Evolutionary conservation across 83 land plant genomes (phyloP).

Genomic region (Thuja plicata): DNA sequence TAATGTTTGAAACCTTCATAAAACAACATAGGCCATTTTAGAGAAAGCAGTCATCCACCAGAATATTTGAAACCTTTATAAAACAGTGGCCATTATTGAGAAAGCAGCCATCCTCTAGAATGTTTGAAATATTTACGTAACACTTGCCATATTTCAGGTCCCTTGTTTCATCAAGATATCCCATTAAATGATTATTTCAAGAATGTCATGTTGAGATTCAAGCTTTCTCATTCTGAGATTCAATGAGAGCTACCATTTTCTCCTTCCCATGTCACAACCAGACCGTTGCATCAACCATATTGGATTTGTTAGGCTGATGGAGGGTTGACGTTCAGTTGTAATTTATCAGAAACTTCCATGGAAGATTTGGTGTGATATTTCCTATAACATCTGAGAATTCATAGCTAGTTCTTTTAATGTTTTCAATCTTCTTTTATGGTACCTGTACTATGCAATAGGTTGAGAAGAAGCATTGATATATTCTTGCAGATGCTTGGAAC

Average conservation of each 20-base stretch:
- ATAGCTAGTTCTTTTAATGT: slow-evolving; percentile 54
- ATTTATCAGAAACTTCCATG: slow-evolving; percentile 50
- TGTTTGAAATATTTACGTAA: too few relatives aligned
- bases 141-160: slow-evolving; percentile 61
- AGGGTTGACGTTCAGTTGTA: slow-evolving; percentile 40
- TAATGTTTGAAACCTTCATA: slow-evolving; percentile 60
- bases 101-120: too few relatives aligned
- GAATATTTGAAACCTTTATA: slow-evolving; percentile 60
- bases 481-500: slow-evolving; percentile 97
- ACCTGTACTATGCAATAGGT: slow-evolving; percentile 73
- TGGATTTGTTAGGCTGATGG: slow-evolving; percentile 86
- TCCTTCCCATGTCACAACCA: slow-evolving; percentile 65
- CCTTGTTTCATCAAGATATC: slow-evolving; percentile 81
- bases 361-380: slow-evolving; percentile 64
- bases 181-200: slow-evolving; percentile 76
- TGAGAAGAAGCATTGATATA: slow-evolving; percentile 95
- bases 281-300: slow-evolving; percentile 86
- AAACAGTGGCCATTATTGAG: slow-evolving; percentile 38
- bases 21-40: slow-evolving; percentile 24
- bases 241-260: slow-evolving; percentile 38
- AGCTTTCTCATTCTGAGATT: slow-evolving; percentile 83
- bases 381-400: slow-evolving; percentile 89
- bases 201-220: slow-evolving; percentile 40
- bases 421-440: slow-evolving; percentile 37
- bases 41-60: slow-evolving; percentile 33